phyloP scores from a whole-genome alignment of 2,329 filamentous ascomycete genomes.

The Amauroascus verrucosus region DNA sequence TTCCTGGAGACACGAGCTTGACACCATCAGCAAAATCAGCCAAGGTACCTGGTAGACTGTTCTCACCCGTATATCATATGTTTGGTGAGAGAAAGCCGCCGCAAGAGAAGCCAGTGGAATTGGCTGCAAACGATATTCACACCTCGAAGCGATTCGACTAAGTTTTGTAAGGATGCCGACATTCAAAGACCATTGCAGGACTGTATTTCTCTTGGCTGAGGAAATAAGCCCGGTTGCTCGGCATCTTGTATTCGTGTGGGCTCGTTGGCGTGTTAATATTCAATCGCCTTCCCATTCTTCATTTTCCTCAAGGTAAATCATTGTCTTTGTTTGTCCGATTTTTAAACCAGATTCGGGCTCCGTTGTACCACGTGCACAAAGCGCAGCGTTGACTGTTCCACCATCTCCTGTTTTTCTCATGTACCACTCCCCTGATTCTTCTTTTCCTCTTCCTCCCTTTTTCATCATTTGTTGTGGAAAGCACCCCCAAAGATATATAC shows the following conservation, averaged over 20 bases:
- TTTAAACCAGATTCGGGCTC: neutral
- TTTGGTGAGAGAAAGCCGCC: conserved; percentile 1
- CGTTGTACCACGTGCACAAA: neutral
- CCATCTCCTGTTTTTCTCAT: neutral
- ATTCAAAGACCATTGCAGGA: neutral
- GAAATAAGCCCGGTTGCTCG: no score
- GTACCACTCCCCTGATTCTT: neutral
- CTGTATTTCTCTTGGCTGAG: no score
- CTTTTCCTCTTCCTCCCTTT: neutral
- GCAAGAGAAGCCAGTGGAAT: conserved; percentile 7
- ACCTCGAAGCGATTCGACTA: conserved; percentile 1
- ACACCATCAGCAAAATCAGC: neutral
- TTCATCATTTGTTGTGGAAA: neutral
- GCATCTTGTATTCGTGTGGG: no score
- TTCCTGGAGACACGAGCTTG: conserved; percentile 5
- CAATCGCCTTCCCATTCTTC: neutral
- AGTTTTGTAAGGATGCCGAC: neutral
- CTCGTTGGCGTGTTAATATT: neutral
- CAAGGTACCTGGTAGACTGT: neutral
- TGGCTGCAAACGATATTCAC: conserved; percentile 14
- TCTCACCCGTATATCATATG: neutral
- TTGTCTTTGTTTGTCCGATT: neutral
- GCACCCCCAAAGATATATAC: neutral
- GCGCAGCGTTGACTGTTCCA: neutral
- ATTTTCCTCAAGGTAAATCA: neutral